Evolutionary conservation across 305 asterid genomes (phyloP), one percentile per base, ranked within the genome.

Genomic region (Fraxinus sp.): DNA sequence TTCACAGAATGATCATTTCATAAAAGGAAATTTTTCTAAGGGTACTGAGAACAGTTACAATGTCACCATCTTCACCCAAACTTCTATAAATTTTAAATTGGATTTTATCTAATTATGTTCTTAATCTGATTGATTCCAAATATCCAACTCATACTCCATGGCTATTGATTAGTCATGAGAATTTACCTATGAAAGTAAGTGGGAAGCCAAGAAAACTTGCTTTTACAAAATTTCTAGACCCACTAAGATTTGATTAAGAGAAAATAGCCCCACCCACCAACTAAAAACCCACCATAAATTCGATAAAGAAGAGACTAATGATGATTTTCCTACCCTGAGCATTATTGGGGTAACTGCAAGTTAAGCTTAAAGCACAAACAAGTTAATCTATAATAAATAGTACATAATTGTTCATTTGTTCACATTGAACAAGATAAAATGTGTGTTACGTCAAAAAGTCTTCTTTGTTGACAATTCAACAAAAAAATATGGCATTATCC

Each of bases 1-100:
- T 86, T 83, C 85, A 33, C 87, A 90, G 88, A 85, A 77, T 30
- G 22, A 70, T 70, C 75, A 77, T 73, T 49, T 71, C 72, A 64
- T 28, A 75, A 66, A 32, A 26, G 57, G 57, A 70, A 77, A 64
- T 78, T 77, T 77, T 73, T 72, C 46, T 4, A 68, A 32, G 81
- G 37, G 72, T 73, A 79, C 20, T 55, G 64, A n/a, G 24, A 55
- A 6, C 75, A 64, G 89, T 85, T 89, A 85, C 26, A 80, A 79
- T 77, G 90, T 91, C 93, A 80, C 86, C 82, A 55, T 55, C 64
- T 2, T 55, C 64, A 1, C 22, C 64, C 64, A n/a, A 55, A 55
- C 24, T 55, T 55, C 64, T 6, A 5, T 52, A n/a, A 52, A 52
- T 16, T 52, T 52, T 52, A 52, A 16, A 52, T 52, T 52, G 18